A percentile compares a stretch with the other conserved stretches of the same genome.
phyloP scores from a whole-genome alignment of 1,139 yeast genomes.

The Candida freyschussii region DNA sequence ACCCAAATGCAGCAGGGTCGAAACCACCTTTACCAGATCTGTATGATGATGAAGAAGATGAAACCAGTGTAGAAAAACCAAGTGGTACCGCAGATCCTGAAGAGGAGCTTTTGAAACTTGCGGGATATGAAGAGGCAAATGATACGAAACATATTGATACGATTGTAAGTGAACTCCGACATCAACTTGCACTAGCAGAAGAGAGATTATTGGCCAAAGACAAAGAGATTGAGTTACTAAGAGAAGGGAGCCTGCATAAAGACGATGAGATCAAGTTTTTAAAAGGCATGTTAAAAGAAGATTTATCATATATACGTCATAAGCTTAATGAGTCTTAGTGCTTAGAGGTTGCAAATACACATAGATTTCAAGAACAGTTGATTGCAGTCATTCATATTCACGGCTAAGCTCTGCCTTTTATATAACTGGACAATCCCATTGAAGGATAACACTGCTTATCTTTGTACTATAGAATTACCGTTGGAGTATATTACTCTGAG shows the following conservation, averaged over 20 bases:
- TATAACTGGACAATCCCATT: too few relatives aligned
- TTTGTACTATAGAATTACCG: too few relatives aligned
- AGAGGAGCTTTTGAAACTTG: conserved; percentile 17
- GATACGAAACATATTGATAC: neutral
- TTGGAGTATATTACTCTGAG: too few relatives aligned
- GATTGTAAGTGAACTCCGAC: conserved; percentile 1
- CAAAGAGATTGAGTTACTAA: conserved; percentile 4
- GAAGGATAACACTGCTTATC: too few relatives aligned
- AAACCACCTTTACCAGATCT: conserved; percentile 6
- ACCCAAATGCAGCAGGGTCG: conserved; percentile 5
- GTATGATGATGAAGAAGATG: conserved; percentile 4
- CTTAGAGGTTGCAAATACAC: too few relatives aligned
- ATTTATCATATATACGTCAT: conserved; percentile 19
- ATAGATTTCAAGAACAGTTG: too few relatives aligned
- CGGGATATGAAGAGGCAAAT: conserved; percentile 13
- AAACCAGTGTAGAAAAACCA: conserved; percentile 1
- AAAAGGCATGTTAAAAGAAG: conserved; percentile 23
- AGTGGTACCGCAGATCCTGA: conserved; percentile 7
- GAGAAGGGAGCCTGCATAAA: conserved; percentile 10
- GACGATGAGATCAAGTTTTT: conserved; percentile 22
- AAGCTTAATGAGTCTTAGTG: conserved; percentile 18
- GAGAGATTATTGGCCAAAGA: conserved; percentile 4
- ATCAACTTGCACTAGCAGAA: conserved; percentile 3
- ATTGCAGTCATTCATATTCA: too few relatives aligned
- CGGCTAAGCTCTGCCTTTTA: too few relatives aligned